Base-by-base conservation (phyloP, 495 filamentous ascomycete genomes). In the Thozetella sp. region DNA sequence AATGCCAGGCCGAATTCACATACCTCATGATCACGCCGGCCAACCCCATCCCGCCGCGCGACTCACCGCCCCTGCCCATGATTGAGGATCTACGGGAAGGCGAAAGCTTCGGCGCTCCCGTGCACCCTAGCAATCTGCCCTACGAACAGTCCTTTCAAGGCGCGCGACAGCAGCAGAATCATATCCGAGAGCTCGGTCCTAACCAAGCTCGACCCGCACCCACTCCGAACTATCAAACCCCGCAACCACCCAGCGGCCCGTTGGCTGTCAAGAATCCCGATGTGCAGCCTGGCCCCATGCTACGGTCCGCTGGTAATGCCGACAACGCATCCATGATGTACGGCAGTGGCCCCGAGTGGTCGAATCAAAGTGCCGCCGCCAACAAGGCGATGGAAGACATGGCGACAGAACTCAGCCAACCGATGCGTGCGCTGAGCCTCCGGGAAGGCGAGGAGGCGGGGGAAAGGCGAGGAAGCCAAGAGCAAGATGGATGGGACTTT, bases 401-500 rank as follows among this genome's bases (percentile, higher is more conserved):
- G 43, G 77, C 80, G 1, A 76, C 83, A 27, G 83, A 81, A 53
- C 69, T 82, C 2, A 50, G 37, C 48, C 57, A 48, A 15, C 62
- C 62, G 17, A 51, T 58, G 15, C 57, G 63, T 24, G 55, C 62
- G 10, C 25, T 62, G 2, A 65, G 64, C 11, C 43, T 48, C 9
- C 12, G 43, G 43, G 43, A 48, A 48, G 65, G 67, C 22, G 74
- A 86, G 23, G 79, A 82, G n/a, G 63, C 71, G 17, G 56, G 62
- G 20, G 70, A 78, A 19, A 76, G 73, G 60, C 72, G 73, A 55
- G 62, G 55, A 19, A 37, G 58, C 17, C 26, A 58, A 25, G 90
- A 95, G 60, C 69, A 81, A 3, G 93, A 96, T 72, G 89, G 83
- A 12, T 99, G 95, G 95, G 92, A 95, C 69, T 99, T 99, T 67